These are phyloP conservation scores for Leucoagaricus sp. DNA, from an alignment of 1,284 basidiomycete genomes.

Conservation along the genomic window DNA sequence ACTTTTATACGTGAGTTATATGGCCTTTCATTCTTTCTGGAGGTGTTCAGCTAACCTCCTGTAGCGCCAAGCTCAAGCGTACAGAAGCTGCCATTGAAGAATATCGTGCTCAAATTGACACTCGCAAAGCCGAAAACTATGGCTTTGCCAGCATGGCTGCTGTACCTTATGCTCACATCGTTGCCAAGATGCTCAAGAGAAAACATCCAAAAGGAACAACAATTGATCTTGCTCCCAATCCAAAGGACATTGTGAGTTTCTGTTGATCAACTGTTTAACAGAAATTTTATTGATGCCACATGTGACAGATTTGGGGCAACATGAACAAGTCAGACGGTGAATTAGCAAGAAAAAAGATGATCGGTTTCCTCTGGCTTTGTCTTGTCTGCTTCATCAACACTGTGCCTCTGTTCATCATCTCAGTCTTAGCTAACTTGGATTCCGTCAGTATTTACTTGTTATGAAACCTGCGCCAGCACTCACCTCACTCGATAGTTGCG, in stretches of 20 bases:
- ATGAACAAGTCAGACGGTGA: slow-evolving; percentile 74
- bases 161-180: slow-evolving; percentile 87
- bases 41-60: slow-evolving; percentile 1
- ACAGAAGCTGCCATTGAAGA: slow-evolving; percentile 81
- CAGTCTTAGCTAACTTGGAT: slow-evolving; percentile 78
- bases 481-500: slow-evolving; percentile 46
- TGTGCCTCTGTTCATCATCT: slow-evolving; percentile 81
- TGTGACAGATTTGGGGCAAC: slow-evolving; percentile 80
- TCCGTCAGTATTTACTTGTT: slow-evolving; percentile 46
- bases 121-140: slow-evolving; percentile 83
- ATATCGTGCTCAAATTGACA: slow-evolving; percentile 73
- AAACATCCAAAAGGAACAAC: slow-evolving; percentile 76
- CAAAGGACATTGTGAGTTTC: slow-evolving; percentile 76
- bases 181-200: slow-evolving; percentile 65
- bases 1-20: slow-evolving; percentile 70
- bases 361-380: slow-evolving; percentile 78
- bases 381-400: slow-evolving; percentile 90
- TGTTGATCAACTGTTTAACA: slow-evolving; percentile 1
- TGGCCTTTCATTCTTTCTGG: neutral
- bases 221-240: slow-evolving; percentile 79
- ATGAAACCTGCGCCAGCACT: neutral
- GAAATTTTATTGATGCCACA: slow-evolving; percentile 9
- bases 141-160: slow-evolving; percentile 94
- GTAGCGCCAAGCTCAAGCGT: slow-evolving; percentile 69
- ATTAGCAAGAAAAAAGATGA: slow-evolving; percentile 62